phyloP scores from a whole-genome alignment of 192 early-diverging fungal species.

The Umbelopsis sp. region DNA sequence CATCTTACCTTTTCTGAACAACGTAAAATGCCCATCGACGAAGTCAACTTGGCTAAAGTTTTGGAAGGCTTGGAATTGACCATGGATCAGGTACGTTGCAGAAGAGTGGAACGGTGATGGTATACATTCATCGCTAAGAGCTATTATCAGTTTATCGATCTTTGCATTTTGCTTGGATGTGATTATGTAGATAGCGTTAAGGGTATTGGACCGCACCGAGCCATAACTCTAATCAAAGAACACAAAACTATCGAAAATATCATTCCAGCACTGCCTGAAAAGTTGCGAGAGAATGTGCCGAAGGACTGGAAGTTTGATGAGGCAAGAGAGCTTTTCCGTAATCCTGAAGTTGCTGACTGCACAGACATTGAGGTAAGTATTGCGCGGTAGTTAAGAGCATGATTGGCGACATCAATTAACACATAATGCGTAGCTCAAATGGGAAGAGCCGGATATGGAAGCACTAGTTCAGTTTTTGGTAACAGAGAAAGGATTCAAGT shows the following conservation, averaged over 20 bases:
- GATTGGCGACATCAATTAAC: background rate
- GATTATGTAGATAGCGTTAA: slow-evolving; percentile 97
- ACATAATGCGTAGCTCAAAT: slow-evolving; percentile 54
- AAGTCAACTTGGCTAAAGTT: slow-evolving; percentile 82
- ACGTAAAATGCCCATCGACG: slow-evolving; percentile 89
- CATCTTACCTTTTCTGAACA: slow-evolving; percentile 92
- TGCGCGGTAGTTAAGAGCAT: background rate
- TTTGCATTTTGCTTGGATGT: slow-evolving; percentile 97
- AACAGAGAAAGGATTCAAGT: slow-evolving; percentile 95
- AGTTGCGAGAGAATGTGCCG: slow-evolving; percentile 77
- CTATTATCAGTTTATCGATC: slow-evolving; percentile 84
- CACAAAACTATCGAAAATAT: slow-evolving; percentile 83
- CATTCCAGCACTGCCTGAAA: slow-evolving; percentile 71
- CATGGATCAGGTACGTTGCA: slow-evolving; percentile 62
- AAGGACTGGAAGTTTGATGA: slow-evolving; percentile 89
- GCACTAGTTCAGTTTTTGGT: slow-evolving; percentile 88
- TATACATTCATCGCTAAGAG: background rate
- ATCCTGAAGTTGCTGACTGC: slow-evolving; percentile 79
- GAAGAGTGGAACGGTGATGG: background rate
- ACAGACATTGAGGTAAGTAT: slow-evolving; percentile 63
- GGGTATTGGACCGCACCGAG: slow-evolving; percentile 89
- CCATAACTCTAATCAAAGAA: slow-evolving; percentile 82
- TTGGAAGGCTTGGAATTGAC: slow-evolving; percentile 78
- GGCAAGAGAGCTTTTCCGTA: slow-evolving; percentile 86
- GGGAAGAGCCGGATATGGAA: slow-evolving; percentile 78